Evolutionary conservation across 345 rosid species (phyloP), one percentile per base, ranked within the genome.

Genomic region (Hibiscus syriacus): DNA sequence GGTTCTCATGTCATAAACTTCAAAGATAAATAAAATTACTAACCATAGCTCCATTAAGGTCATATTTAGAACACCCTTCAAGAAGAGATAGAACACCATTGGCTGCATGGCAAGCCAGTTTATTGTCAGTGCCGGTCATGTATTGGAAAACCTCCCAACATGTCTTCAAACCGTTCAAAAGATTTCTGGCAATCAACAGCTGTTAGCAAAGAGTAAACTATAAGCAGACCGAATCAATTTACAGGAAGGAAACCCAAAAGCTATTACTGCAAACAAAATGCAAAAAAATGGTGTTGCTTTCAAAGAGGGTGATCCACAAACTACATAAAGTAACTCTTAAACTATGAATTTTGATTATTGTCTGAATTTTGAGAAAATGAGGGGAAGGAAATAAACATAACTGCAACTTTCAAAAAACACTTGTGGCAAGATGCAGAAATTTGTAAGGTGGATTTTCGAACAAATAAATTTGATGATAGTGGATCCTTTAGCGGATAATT

Each of bases 121-220:
- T 78, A 74, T 84, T 90, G 66, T 84, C 96, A 46, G 83, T 78
- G 81, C 69, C 79, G 63, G n/a, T 85, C 92, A 92, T 90, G 78
- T 90, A 86, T 67, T 83, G 96, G 79, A 85, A 92, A 19, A 59
- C 64, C 16, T 59, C 64, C 64, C 64, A 59, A 19, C 64, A 59
- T 19, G 64, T 85, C 87, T 83, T 92, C 70, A 88, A 81, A 76
- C 98, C 98, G 77, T 86, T 87, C 72, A 95, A 79, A 66, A 95
- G 92, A 77, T 95, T 95, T n/a, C n/a, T 87, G 59, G 97, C 88
- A 74, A 95, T 92, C 73, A 90, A 81, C 99, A 95, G 75, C 99
- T 95, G 84, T 73, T 26, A 23, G 54, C 71, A 73, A n/a, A n/a
- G 2, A 76, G 73, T 53, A 63, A 55, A 59, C 6, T 61, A 48